A percentile compares a stretch with the other conserved stretches of the same genome.
These are phyloP conservation scores for Metschnikowia koreensis DNA, from an alignment of 805 yeast species.

Conservation along the genomic window DNA sequence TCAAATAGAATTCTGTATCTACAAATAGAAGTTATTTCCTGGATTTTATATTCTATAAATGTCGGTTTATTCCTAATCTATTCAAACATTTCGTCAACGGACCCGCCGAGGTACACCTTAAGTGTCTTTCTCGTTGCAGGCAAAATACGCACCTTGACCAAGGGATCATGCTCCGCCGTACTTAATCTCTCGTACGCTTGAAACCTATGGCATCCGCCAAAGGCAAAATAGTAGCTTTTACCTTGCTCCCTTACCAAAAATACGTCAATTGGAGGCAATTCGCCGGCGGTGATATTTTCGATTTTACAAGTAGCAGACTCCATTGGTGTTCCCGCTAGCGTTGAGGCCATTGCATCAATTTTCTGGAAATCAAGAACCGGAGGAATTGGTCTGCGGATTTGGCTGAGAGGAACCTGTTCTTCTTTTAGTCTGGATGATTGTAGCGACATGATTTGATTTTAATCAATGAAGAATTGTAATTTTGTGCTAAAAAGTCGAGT, in stretches of 20 bases:
- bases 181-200: slow-evolving; percentile 73
- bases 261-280: slow-evolving; percentile 81
- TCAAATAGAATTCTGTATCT: no score
- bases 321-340: slow-evolving; percentile 61
- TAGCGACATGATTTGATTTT: slow-evolving; percentile 7
- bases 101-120: slow-evolving; percentile 66
- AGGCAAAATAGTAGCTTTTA: slow-evolving; percentile 66
- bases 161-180: slow-evolving; percentile 24
- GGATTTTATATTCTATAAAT: not conserved
- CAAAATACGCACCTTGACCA: slow-evolving; percentile 67
- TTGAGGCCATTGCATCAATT: slow-evolving; percentile 76
- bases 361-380: slow-evolving; percentile 76
- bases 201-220: slow-evolving; percentile 89
- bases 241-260: slow-evolving; percentile 65
- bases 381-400: slow-evolving; percentile 78
- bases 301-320: slow-evolving; percentile 60
- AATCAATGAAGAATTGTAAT: no score
- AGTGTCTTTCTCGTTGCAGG: slow-evolving; percentile 75
- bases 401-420: slow-evolving; percentile 59
- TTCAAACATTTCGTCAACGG: slow-evolving; percentile 52
- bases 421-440: slow-evolving; percentile 60
- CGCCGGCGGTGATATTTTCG: slow-evolving; percentile 53
- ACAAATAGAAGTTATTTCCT: not conserved
- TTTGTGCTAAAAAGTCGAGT: not conserved
- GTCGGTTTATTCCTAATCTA: not conserved